Evolutionary conservation across 164 flowering plant genomes (phyloP).

Genomic region (Macadamia integrifolia): DNA sequence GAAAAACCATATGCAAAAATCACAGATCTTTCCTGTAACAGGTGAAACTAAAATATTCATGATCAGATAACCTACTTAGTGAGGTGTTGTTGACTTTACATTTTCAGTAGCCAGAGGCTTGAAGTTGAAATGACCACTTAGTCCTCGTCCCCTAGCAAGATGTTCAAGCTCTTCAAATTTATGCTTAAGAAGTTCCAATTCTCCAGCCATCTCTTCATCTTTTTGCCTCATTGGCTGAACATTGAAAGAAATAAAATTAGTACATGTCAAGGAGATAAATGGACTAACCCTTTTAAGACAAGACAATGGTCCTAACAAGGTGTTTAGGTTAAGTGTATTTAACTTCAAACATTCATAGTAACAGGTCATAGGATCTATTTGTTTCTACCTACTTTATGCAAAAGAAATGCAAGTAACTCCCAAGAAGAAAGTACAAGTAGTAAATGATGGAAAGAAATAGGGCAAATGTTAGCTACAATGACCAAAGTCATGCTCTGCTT

Average conservation of each 20-base stretch:
- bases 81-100: slow-evolving; percentile 16
- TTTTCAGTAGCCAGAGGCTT: slow-evolving; percentile 26
- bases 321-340: too few relatives aligned
- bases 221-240: slow-evolving; percentile 56
- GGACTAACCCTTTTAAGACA: not conserved
- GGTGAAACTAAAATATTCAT: not conserved
- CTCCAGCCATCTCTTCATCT: slow-evolving; percentile 47
- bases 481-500: too few relatives aligned
- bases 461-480: too few relatives aligned
- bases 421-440: too few relatives aligned
- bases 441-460: too few relatives aligned
- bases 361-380: too few relatives aligned
- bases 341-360: too few relatives aligned
- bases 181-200: slow-evolving; percentile 50
- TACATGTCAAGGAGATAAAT: not conserved
- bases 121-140: slow-evolving; percentile 43
- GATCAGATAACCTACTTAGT: not conserved
- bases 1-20: not conserved
- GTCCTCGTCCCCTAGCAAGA: slow-evolving; percentile 52
- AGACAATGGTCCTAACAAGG: not conserved
- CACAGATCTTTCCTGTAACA: not conserved
- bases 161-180: slow-evolving; percentile 52
- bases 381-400: too few relatives aligned
- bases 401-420: too few relatives aligned
- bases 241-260: not conserved